Evolutionary conservation across 257 asterid species (phyloP), one percentile per base, ranked within the genome.

Genomic region (Craterostigma plantagineum): DNA sequence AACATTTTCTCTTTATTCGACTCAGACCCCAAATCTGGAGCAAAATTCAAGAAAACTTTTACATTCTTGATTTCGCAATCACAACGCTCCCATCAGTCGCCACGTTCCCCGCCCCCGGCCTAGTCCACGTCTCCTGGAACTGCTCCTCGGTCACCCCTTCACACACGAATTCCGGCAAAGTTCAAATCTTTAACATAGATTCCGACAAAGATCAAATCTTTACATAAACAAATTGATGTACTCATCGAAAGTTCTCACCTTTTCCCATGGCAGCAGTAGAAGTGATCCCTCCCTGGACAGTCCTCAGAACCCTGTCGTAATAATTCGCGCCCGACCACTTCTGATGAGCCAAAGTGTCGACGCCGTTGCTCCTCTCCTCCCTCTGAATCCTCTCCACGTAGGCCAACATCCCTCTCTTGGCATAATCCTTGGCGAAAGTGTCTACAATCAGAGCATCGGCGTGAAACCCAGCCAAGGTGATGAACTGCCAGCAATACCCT

Each of bases 231-330:
- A n/a, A n/a, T n/a, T n/a, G n/a, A n/a, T n/a, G n/a, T n/a, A n/a
- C n/a, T n/a, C n/a, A n/a, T n/a, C n/a, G n/a, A n/a, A n/a, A n/a
- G n/a, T n/a, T 4, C 4, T n/a, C 14, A 38, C 95, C 99, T 83
- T 75, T 90, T 38, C 96, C 99, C 96, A 90, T 83, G 12, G 99
- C 94, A 17, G 95, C 99, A 50, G 95, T 90, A 0, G 99, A 90
- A 35, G 92, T 79, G 40, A 83, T 75, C 41, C 99, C 99, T 18
- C 99, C 95, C 58, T 90, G 99, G 46, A 90, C 99, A 33, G 91
- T 77, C 67, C 87, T 73, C 9, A 90, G 81, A 27, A 90, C 92
- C 36, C 80, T 70, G 18, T 90, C 99, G 48, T 90, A 83, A 67
- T 83, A 83, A 67, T 83, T 90, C 4, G 95, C 98, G 11, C 95